A percentile compares a stretch with the other conserved stretches of the same genome.
phyloP scores from a whole-genome alignment of 2,329 filamentous ascomycete genomes.

The Ampelomyces quisqualis region DNA sequence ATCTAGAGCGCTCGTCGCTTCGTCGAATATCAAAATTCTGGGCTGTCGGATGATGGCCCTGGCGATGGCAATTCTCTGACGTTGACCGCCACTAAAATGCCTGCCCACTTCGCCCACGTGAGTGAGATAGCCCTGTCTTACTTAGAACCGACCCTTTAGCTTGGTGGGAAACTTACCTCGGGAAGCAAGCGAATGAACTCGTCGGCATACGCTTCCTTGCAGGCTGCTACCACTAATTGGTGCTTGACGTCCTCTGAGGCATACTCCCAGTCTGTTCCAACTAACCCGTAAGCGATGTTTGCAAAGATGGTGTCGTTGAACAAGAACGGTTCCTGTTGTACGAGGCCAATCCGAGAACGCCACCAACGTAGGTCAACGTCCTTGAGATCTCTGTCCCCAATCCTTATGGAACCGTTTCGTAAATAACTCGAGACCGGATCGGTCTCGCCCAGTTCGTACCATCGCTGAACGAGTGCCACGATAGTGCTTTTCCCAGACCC shows the following conservation, averaged over 20 bases:
- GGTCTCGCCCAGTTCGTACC: conserved; percentile 64
- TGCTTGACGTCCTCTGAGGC: conserved; percentile 58
- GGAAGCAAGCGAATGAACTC: conserved; percentile 74
- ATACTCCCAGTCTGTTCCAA: conserved; percentile 60
- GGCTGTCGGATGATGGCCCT: conserved; percentile 84
- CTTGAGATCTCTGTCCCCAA: conserved; percentile 60
- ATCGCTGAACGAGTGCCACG: conserved; percentile 83
- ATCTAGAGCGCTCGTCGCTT: conserved; percentile 88
- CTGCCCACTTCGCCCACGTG: conserved; percentile 91
- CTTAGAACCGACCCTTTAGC: conserved; percentile 51
- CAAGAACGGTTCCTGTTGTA: conserved; percentile 86
- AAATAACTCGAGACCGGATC: conserved; percentile 18
- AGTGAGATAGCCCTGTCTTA: conserved; percentile 73
- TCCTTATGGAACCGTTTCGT: conserved; percentile 23
- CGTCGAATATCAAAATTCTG: conserved; percentile 84
- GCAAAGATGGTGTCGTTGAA: conserved; percentile 84
- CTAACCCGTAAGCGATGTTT: conserved; percentile 86
- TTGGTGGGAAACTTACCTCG: conserved; percentile 42
- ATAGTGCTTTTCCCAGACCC: conserved; percentile 93
- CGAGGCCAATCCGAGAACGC: conserved; percentile 83
- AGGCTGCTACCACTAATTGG: conserved; percentile 59
- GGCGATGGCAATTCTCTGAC: conserved; percentile 91
- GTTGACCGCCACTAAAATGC: conserved; percentile 86
- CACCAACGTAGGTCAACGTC: conserved; percentile 84
- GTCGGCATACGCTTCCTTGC: conserved; percentile 84